Base-by-base conservation (phyloP, 805 yeast species). In the Cyberlindnera mycetangii region DNA sequence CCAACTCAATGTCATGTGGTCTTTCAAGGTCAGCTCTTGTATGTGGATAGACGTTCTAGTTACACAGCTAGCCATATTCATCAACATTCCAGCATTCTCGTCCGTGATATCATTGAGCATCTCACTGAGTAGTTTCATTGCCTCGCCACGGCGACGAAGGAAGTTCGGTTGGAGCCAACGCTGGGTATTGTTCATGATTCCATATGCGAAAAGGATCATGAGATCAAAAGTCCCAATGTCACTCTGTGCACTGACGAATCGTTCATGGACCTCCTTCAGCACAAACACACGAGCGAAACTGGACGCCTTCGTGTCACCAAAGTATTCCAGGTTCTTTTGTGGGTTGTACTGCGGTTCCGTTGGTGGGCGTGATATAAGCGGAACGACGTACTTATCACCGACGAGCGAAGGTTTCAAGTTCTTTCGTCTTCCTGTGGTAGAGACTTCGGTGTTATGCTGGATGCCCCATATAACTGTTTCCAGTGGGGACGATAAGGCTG, bases 231-330 rank as follows among this genome's bases (percentile, higher is more conserved):
- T 15, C 4, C 33, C 25, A 3, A 12, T 17, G 18, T 38, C 39
- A 1, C 4, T n/a, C 2, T 11, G 14, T 2, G 54, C 35, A 0
- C 15, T 10, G 2, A 20, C n/a, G 7, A 53, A 21, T 8, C 47
- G 36, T 4, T 31, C 36, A 28, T 40, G 39, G 7, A 30, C 19
- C 11, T 52, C 53, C 24, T 43, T 32, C 4, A 46, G 21, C 2
- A 51, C 22, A 34, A 40, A 54, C 0, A 51, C 42, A 34, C 59
- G 47, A n/a, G 52, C 44, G 27, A 48, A 48, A 4, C 43, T 39
- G 3, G 42, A 22, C 2, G 50, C n/a, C 9, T 48, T 37, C 1
- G 59, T 52, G 19, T 57, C 61, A 16, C 46, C 51, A 18, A 51
- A 44, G 25, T 42, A 45, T 28, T 48, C 54, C 4, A 46, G 51